These are phyloP conservation scores for Xylariaceae sp. DNA, from an alignment of 2,329 filamentous ascomycete species.

Conservation along the genomic window DNA sequence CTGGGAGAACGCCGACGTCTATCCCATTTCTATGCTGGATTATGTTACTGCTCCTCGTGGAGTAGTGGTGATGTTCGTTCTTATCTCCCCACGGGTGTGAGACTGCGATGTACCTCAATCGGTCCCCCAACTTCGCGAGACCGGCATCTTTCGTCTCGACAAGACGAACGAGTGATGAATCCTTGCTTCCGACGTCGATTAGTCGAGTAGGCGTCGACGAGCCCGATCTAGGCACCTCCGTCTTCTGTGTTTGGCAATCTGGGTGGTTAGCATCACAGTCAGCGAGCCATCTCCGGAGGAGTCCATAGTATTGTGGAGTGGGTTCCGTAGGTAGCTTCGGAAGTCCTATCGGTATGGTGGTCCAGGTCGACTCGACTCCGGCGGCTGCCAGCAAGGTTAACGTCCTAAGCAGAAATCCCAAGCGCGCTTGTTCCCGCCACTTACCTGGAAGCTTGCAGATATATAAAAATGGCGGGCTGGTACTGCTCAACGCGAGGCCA, in stretches of 20 bases:
- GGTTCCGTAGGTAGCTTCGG: not conserved
- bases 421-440: not conserved
- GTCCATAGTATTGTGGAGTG: constrained; percentile 3
- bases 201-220: constrained; percentile 14
- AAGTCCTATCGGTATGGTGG: constrained; percentile 5
- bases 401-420: not conserved
- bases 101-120: constrained; percentile 16
- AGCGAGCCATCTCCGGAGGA: constrained; percentile 13
- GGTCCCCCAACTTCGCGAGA: not conserved
- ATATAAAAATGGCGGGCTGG: constrained; percentile 1
- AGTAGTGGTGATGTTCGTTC: constrained; percentile 8
- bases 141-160: constrained; percentile 2
- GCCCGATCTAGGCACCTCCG: not conserved
- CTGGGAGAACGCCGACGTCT: constrained; percentile 4
- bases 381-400: not conserved
- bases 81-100: constrained; percentile 22
- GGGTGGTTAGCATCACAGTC: constrained; percentile 13
- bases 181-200: constrained; percentile 8
- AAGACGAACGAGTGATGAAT: not conserved
- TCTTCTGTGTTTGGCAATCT: not conserved
- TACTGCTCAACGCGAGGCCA: not conserved
- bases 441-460: constrained; percentile 4
- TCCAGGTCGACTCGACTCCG: not conserved
- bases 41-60: constrained; percentile 4
- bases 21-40: constrained; percentile 9